phyloP scores from a whole-genome alignment of 1,284 basidiomycete species.

The Cutaneotrichosporon cavernicola region DNA sequence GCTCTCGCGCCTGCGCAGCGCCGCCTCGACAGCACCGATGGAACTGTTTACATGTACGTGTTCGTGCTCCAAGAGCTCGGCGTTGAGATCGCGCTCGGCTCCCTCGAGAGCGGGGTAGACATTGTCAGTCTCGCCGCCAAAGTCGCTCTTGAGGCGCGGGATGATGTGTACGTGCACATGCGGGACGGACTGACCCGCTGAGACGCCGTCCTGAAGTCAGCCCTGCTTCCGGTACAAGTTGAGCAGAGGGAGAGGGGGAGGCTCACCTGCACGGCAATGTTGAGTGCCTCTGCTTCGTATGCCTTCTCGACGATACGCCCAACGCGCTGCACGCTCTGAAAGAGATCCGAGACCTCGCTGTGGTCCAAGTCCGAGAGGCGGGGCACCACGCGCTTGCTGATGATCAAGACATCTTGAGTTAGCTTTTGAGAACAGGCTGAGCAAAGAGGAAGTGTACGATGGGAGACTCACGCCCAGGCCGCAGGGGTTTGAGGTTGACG shows the following conservation, averaged over 20 bases:
- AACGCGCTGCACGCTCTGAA: slow-evolving; percentile 65
- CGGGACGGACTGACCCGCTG: slow-evolving; percentile 80
- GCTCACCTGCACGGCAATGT: slow-evolving; percentile 75
- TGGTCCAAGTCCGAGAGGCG: slow-evolving; percentile 70
- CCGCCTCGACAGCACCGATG: slow-evolving; percentile 2
- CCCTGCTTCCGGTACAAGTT: not conserved
- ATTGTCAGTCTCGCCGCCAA: slow-evolving; percentile 65
- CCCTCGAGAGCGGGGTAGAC: slow-evolving; percentile 75
- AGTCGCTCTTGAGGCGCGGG: slow-evolving; percentile 66
- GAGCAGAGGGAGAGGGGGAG: not conserved
- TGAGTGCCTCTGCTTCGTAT: slow-evolving; percentile 60
- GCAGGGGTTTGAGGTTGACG: slow-evolving; percentile 88
- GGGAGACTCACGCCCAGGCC: slow-evolving; percentile 75
- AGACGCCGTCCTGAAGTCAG: slow-evolving; percentile 69
- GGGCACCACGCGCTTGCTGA: slow-evolving; percentile 72
- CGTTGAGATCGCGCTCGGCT: slow-evolving; percentile 57
- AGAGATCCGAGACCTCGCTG: slow-evolving; percentile 72
- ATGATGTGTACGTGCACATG: slow-evolving; percentile 90
- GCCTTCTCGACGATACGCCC: slow-evolving; percentile 52
- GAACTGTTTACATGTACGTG: not conserved
- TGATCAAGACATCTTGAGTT: slow-evolving; percentile 75
- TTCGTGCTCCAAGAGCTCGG: slow-evolving; percentile 13
- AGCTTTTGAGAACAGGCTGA: not conserved
- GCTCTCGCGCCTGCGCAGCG: slow-evolving; percentile 37
- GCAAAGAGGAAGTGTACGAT: not conserved